These are phyloP conservation scores for Lipomyces spencermartinsiae DNA, from an alignment of 805 yeast genomes.

Conservation along the genomic window DNA sequence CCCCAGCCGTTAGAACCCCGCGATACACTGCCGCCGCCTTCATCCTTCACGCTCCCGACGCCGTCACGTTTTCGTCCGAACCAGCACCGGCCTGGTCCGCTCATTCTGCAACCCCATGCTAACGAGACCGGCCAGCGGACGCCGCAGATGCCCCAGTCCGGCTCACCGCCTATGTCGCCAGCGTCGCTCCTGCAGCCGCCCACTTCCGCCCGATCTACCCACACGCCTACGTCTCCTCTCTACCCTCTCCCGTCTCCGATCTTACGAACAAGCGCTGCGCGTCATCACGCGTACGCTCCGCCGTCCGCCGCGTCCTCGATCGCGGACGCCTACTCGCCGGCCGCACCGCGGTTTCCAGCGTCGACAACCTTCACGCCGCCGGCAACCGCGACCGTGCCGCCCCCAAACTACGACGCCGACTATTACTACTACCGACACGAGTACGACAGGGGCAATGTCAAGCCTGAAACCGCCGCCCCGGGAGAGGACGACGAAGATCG, in stretches of 20 bases:
- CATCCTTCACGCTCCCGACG: constrained; percentile 20
- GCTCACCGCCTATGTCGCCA: constrained; percentile 25
- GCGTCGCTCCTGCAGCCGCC: constrained; percentile 10
- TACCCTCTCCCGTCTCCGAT: constrained; percentile 18
- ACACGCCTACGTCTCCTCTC: constrained; percentile 23
- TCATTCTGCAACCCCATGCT: constrained; percentile 23
- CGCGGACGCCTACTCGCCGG: constrained; percentile 11
- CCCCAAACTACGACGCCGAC: constrained; percentile 11
- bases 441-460: background rate
- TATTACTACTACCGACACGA: background rate
- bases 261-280: constrained; percentile 2
- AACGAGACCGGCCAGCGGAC: constrained; percentile 5
- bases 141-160: constrained; percentile 16
- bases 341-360: constrained; percentile 13
- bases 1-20: constrained; percentile 8
- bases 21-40: constrained; percentile 24
- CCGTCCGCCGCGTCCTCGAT: background rate
- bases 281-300: background rate
- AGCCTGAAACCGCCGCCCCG: background rate
- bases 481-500: constrained; percentile 10
- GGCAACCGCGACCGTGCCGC: constrained; percentile 16
- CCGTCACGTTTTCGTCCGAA: constrained; percentile 36
- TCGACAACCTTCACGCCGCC: constrained; percentile 17
- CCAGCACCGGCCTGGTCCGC: constrained; percentile 36
- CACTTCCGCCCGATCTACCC: constrained; percentile 1